Base-by-base conservation (phyloP, 495 filamentous ascomycete species). In the Aspergillus steynii region DNA sequence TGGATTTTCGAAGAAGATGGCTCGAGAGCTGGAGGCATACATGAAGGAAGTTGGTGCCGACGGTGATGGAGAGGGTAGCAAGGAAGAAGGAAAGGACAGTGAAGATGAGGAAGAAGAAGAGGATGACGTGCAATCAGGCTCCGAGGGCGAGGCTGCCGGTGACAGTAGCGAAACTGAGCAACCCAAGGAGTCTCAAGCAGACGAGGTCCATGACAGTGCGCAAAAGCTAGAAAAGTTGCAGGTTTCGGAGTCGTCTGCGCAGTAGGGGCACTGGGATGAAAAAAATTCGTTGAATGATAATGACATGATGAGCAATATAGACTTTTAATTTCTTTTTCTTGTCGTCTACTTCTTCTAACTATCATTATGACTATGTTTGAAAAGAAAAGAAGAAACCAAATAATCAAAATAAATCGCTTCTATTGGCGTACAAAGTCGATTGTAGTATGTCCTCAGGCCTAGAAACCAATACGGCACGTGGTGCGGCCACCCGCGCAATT, bases 1-100 rank as follows among this genome's bases (percentile, higher is more conserved):
- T 0, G 96, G 96, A 0, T 97, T 97, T 73, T 96, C 92, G 15
- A 93, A 86, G 76, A 98, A 97, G 82, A 95, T 95, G 85, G 89
- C 90, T 15, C 95, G 92, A 68, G 95, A 98, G 61, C 76, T 98
- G 27, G 94, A 96, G 66, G 84, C 84, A 5, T 96, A 96, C 69
- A 96, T 97, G 82, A 85, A 86, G 63, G 88, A 86, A 31, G 83
- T 87, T 27, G 86, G 85, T 25, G 83, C 81, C 5, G 82, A 86
- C 62, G 83, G 80, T 1, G 86, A 85, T 63, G 80, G 68, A 0
- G 79, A 75, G n/a, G 70, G 59, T n/a, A 51, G 67, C 52, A 58
- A 76, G 0, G 83, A 86, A 9, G 73, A 80, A 3, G 76, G 66
- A 1, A 72, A 71, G 4, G 74, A 74, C 12, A 70, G 73, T 4